Percentiles rank a stretch among this genome's conserved stretches.
phyloP scores from a whole-genome alignment of 345 rosid genomes.

The Lumnitzera racemosa region DNA sequence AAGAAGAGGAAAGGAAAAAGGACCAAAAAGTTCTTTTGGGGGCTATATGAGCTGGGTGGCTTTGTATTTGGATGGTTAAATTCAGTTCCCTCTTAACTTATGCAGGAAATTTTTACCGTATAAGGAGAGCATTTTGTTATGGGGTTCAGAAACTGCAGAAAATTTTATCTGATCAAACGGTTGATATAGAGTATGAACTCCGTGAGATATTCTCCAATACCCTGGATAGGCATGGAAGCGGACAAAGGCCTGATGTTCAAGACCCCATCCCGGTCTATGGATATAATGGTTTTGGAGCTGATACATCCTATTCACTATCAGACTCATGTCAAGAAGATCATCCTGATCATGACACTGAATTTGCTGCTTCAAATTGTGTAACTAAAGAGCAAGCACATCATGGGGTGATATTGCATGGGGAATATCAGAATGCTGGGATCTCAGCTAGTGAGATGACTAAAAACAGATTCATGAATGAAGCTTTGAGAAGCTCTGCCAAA shows the following conservation, averaged over 20 bases:
- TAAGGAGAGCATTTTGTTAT: constrained; percentile 81
- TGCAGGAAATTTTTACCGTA: constrained; percentile 73
- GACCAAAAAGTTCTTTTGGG: too few species aligned
- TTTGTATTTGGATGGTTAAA: background rate
- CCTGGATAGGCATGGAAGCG: constrained; percentile 70
- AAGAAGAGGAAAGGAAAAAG: too few species aligned
- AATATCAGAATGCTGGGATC: background rate
- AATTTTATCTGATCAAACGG: constrained; percentile 50
- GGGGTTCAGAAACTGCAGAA: constrained; percentile 81
- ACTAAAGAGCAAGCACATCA: constrained; percentile 14
- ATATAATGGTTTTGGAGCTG: constrained; percentile 23
- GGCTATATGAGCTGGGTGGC: too few species aligned
- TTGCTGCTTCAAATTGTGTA: constrained; percentile 16
- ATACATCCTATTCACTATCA: constrained; percentile 19
- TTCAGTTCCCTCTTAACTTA: constrained; percentile 6
- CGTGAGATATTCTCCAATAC: constrained; percentile 65
- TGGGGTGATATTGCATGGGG: constrained; percentile 10
- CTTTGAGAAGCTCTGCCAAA: background rate
- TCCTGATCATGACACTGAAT: constrained; percentile 26
- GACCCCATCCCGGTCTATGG: constrained; percentile 36
- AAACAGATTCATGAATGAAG: constrained; percentile 17
- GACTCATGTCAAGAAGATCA: constrained; percentile 42
- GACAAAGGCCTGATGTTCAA: constrained; percentile 76
- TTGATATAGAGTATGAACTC: constrained; percentile 46
- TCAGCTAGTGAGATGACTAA: constrained; percentile 14